phyloP scores from a whole-genome alignment of 805 yeast species.

The Metschnikowia picachoensis region DNA sequence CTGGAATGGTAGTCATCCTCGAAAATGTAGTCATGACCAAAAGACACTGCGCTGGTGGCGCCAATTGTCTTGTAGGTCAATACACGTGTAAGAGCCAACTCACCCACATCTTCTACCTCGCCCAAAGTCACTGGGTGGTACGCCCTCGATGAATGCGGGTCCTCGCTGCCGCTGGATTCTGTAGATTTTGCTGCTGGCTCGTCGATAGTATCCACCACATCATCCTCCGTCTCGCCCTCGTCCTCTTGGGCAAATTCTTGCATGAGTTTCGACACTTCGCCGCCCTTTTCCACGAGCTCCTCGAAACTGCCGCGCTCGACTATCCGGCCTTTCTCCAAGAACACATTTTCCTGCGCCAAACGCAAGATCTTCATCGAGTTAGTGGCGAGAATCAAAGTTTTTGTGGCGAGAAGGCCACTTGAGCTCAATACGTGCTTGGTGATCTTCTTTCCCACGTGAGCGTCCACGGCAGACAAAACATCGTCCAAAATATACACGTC shows the following conservation, averaged over 20 bases:
- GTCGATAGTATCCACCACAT: conserved; percentile 1
- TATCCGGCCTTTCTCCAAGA: conserved; percentile 52
- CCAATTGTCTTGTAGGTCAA: conserved; percentile 18
- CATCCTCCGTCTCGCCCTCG: conserved; percentile 12
- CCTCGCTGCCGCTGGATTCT: conserved; percentile 9
- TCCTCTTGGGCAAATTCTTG: conserved; percentile 28
- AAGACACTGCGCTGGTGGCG: conserved; percentile 31
- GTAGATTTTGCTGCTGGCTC: conserved; percentile 3
- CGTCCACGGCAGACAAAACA: conserved; percentile 67
- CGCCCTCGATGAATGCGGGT: conserved; percentile 6
- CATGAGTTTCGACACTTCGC: conserved; percentile 32
- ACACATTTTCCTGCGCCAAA: conserved; percentile 57
- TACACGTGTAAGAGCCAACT: conserved; percentile 15
- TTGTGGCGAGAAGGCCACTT: conserved; percentile 48
- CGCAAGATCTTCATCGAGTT: conserved; percentile 53
- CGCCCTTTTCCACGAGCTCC: conserved; percentile 39
- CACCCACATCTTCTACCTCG: conserved; percentile 18
- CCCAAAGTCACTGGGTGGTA: conserved; percentile 18
- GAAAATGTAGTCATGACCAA: conserved; percentile 28
- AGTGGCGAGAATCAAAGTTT: conserved; percentile 56
- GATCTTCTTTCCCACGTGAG: conserved; percentile 59
- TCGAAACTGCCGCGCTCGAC: conserved; percentile 54
- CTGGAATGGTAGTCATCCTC: conserved; percentile 24
- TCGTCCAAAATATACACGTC: conserved; percentile 63
- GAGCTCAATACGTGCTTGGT: conserved; percentile 44